These are phyloP conservation scores for Raphanus sativus DNA, from an alignment of 345 rosid species.

Conservation along the genomic window DNA sequence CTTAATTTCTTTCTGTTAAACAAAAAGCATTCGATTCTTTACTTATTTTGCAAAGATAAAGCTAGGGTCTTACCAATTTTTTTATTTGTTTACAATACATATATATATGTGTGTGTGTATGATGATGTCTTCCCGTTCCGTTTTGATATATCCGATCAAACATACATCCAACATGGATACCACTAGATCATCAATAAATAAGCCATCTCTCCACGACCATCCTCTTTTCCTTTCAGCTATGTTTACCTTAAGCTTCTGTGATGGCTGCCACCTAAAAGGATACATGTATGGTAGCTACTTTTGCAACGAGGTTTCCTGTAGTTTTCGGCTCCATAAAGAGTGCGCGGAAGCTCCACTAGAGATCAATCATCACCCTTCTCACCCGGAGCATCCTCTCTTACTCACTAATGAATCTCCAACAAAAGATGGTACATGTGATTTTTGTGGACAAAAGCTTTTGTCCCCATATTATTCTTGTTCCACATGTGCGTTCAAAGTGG, in stretches of 20 bases:
- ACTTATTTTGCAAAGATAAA: no score
- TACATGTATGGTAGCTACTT: not conserved
- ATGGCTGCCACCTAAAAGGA: not conserved
- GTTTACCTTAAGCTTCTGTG: accelerated
- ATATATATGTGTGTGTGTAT: no score
- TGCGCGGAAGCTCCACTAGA: not conserved
- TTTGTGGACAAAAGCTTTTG: not conserved
- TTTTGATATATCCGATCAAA: no score
- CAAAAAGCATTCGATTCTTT: no score
- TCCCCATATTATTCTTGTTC: not conserved
- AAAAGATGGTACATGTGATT: not conserved
- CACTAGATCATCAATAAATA: not conserved
- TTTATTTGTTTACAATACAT: no score
- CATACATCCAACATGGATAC: slow-evolving; percentile 1
- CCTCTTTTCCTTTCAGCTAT: not conserved
- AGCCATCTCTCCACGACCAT: not conserved
- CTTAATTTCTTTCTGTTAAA: no score
- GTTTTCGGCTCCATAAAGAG: not conserved
- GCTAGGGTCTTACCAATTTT: no score
- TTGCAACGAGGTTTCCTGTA: not conserved
- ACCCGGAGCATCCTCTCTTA: not conserved
- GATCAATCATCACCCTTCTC: slow-evolving; percentile 4
- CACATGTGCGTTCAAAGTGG: not conserved
- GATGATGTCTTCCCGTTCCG: no score
- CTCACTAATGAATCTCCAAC: not conserved